Evolutionary conservation across 768 basidiomycete species (phyloP).

Genomic region (Mycena haematopus): DNA sequence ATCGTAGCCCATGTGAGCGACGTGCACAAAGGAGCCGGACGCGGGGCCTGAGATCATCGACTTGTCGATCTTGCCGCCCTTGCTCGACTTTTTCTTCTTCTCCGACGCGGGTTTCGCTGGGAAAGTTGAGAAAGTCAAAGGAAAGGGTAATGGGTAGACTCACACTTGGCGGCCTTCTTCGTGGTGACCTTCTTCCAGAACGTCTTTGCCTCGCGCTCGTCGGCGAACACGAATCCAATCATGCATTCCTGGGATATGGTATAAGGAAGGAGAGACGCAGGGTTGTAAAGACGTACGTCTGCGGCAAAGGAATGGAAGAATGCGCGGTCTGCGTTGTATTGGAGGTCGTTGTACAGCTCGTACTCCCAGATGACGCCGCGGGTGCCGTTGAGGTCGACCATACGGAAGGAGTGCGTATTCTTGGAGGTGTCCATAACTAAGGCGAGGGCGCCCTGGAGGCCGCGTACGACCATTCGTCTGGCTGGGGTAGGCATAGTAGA

Average conservation of each 20-base stretch:
- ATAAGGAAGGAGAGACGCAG: slow-evolving; percentile 6
- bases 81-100: slow-evolving; percentile 64
- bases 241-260: slow-evolving; percentile 75
- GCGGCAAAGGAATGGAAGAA: slow-evolving; percentile 94
- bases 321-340: slow-evolving; percentile 82
- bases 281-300: slow-evolving; percentile 68
- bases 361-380: slow-evolving; percentile 93
- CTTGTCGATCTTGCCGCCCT: slow-evolving; percentile 88
- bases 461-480: slow-evolving; percentile 85
- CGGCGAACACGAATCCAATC: slow-evolving; percentile 90
- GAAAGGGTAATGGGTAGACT: slow-evolving; percentile 29
- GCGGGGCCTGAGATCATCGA: slow-evolving; percentile 89
- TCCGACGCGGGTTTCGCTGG: slow-evolving; percentile 55
- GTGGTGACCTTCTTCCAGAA: slow-evolving; percentile 85
- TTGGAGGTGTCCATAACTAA: slow-evolving; percentile 67
- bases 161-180: slow-evolving; percentile 68
- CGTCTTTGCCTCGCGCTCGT: slow-evolving; percentile 82
- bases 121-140: background rate
- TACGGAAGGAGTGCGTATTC: slow-evolving; percentile 66
- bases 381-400: slow-evolving; percentile 87
- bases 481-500: slow-evolving; percentile 91
- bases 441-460: slow-evolving; percentile 85
- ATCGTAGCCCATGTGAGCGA: slow-evolving; percentile 96
- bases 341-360: slow-evolving; percentile 83
- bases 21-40: slow-evolving; percentile 80